Conservation (phyloP, 306 rosid genomes). For the Prunus dulcis region DNA sequence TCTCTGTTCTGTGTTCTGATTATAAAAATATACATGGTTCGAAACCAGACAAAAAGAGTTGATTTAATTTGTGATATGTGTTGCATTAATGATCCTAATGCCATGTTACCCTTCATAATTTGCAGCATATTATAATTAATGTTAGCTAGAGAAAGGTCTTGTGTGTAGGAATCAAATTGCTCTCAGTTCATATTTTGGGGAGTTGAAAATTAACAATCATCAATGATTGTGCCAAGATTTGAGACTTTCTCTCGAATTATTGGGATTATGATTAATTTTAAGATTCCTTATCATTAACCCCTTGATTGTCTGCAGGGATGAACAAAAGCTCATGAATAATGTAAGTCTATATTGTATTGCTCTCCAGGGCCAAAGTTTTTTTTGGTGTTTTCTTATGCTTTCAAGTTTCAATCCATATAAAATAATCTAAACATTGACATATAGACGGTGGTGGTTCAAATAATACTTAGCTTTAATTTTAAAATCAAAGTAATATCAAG, state of each 20-base stretch:
- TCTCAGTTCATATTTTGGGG: not conserved
- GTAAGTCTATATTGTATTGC: not conserved
- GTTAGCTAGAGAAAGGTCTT: not conserved
- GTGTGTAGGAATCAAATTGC: constrained; percentile 13
- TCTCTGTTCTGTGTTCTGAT: not conserved
- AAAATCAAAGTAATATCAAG: not conserved
- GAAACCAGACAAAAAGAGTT: constrained; percentile 16
- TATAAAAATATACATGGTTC: not conserved
- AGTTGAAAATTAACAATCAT: constrained; percentile 12
- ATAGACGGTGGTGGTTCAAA: not conserved
- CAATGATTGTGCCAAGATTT: constrained; percentile 20
- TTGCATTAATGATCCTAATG: not conserved
- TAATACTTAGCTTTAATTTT: not conserved
- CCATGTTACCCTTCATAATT: constrained; percentile 23
- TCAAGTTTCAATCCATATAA: not conserved
- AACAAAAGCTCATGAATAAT: not conserved
- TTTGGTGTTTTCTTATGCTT: constrained; percentile 4
- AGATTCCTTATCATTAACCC: constrained; percentile 12
- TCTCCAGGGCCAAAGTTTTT: not conserved
- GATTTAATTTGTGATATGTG: constrained; percentile 1
- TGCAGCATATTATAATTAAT: constrained; percentile 8
- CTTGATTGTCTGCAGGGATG: constrained; percentile 8
- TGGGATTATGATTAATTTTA: not conserved
- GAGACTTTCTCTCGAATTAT: constrained; percentile 10
- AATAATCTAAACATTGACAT: not conserved